These are phyloP conservation scores for Phytopythium vexans DNA, from an alignment of 352 stramenopile species.

Conservation along the genomic window DNA sequence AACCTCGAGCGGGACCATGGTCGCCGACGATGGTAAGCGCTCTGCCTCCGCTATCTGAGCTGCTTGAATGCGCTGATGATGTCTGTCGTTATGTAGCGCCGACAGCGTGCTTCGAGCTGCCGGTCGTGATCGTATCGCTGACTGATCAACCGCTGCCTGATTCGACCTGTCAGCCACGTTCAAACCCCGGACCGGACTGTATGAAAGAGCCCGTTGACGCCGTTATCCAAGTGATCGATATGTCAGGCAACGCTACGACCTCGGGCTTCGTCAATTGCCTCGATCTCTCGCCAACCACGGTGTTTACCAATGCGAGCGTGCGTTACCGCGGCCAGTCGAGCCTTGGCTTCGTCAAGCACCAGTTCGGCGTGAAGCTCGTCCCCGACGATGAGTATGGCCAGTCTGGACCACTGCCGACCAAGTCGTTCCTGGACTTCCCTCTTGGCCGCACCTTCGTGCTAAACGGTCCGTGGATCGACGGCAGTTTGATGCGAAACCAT, in stretches of 20 bases:
- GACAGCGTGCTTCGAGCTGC: slow-evolving; percentile 3
- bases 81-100: too few relatives aligned
- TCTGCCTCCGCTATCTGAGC: too few relatives aligned
- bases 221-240: slow-evolving; percentile 37
- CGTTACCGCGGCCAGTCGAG: slow-evolving; percentile 61
- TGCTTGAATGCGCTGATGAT: too few relatives aligned
- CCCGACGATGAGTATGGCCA: slow-evolving; percentile 8
- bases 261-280: slow-evolving; percentile 37
- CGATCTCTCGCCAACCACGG: slow-evolving; percentile 9
- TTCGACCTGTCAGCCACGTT: slow-evolving; percentile 32
- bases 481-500: slow-evolving; percentile 52
- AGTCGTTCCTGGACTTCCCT: slow-evolving; percentile 31
- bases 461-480: slow-evolving; percentile 54
- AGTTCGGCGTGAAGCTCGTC: slow-evolving; percentile 31
- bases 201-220: slow-evolving; percentile 33
- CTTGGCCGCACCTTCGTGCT: slow-evolving; percentile 40
- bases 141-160: background rate
- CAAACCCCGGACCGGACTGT: slow-evolving; percentile 37
- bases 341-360: slow-evolving; percentile 52
- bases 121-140: slow-evolving; percentile 4
- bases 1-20: too few relatives aligned
- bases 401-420: slow-evolving; percentile 13
- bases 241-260: slow-evolving; percentile 6
- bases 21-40: too few relatives aligned
- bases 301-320: slow-evolving; percentile 25